Evolutionary conservation across 257 asterid species (phyloP), one percentile per base, ranked within the genome.

Genomic region (Gynochthodes officinalis): DNA sequence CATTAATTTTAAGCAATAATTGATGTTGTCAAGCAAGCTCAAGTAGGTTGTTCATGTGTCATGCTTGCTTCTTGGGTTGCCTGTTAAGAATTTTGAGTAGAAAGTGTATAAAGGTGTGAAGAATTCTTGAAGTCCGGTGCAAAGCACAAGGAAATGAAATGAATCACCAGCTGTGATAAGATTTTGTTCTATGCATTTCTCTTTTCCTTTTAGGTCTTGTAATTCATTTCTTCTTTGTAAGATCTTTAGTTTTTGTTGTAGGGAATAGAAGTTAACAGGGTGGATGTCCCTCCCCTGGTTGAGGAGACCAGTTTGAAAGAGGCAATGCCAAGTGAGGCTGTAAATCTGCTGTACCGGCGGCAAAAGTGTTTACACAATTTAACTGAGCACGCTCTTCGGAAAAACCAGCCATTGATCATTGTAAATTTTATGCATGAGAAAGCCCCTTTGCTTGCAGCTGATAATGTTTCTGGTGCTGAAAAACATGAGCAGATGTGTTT

Each of bases 321-420:
- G 73, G 81, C 80, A 64, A 72, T 55, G 44, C 83, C 30, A 39
- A 73, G 73, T 72, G 92, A 88, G 79, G 92, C 84, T 62, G 74
- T 91, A 30, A 65, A 52, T 55, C 57, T 73, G 44, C 44, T 86
- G 83, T 80, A 86, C 81, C 84, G 78, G 64, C 93, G 84, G 76
- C 96, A 85, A 79, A 89, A 86, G 76, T 82, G 77, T 85, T 85
- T 95, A 53, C 75, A 82, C 69, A 86, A 73, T 81, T 73, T 92
- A 77, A 95, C 98, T 0, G 97, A 92, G 60, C 91, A 84, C 27
- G 96, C 99, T 9, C 96, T 95, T 54, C 85, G 82, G 69, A 95
- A 87, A 87, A 89, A 92, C 83, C 87, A 84, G 76, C 97, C 99
- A 2, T 77, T 95, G 81, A 73, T 92, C 64, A 75, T 95, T 68